Evolutionary conservation across 2,329 filamentous ascomycete genomes (phyloP).

Genomic region (Pseudogymnoascus sp.): DNA sequence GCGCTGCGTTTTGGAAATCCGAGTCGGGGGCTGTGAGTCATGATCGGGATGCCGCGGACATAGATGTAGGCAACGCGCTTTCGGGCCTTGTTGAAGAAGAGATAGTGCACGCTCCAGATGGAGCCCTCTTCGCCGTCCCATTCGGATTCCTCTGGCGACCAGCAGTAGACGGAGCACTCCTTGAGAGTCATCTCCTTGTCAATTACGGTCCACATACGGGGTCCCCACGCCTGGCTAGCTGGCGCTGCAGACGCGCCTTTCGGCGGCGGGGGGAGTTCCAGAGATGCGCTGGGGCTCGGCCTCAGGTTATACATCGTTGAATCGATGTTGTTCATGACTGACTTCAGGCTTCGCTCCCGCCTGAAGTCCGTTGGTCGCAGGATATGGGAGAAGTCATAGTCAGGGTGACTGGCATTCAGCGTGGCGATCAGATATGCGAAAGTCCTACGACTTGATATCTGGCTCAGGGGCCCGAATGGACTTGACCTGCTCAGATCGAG

Average conservation of each 20-base stretch:
- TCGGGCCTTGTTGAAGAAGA: slow-evolving; percentile 90
- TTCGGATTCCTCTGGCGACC: slow-evolving; percentile 81
- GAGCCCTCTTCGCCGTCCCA: slow-evolving; percentile 88
- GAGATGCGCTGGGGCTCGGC: slow-evolving; percentile 47
- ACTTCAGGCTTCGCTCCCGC: slow-evolving; percentile 70
- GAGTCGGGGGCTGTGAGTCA: slow-evolving; percentile 55
- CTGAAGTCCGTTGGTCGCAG: slow-evolving; percentile 85
- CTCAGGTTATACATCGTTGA: slow-evolving; percentile 81
- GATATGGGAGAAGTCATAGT: slow-evolving; percentile 96
- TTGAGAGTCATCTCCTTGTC: slow-evolving; percentile 92
- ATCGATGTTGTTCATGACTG: slow-evolving; percentile 82
- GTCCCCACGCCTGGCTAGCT: slow-evolving; percentile 67
- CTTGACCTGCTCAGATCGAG: slow-evolving; percentile 79
- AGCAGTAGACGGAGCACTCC: slow-evolving; percentile 84
- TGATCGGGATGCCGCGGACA: slow-evolving; percentile 77
- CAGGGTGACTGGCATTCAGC: slow-evolving; percentile 87
- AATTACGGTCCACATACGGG: slow-evolving; percentile 84
- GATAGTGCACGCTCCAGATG: slow-evolving; percentile 93
- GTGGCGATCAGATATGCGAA: slow-evolving; percentile 97
- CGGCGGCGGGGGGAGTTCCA: slow-evolving; percentile 33
- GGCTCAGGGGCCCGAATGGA: slow-evolving; percentile 84
- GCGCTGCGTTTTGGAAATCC: slow-evolving; percentile 26
- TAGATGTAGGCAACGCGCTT: slow-evolving; percentile 95
- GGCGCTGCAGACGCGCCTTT: slow-evolving; percentile 29
- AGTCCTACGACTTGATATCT: slow-evolving; percentile 80